Conservation (phyloP, 768 basidiomycete species). For the Tylopilus plumbeoviolaceoides region DNA sequence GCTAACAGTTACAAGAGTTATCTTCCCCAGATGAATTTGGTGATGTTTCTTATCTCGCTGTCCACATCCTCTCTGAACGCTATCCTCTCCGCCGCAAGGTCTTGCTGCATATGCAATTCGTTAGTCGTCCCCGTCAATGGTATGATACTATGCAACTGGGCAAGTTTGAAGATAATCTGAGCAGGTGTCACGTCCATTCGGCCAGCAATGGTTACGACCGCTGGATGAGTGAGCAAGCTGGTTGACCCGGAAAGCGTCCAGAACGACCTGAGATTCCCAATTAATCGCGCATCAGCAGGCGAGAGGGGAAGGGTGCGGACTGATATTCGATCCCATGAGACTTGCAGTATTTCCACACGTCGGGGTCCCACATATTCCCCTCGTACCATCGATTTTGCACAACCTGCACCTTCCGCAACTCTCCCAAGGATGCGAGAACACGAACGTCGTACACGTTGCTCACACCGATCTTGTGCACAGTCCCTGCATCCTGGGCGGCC, state of each 20-base stretch:
- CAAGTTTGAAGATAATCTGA: constrained; percentile 66
- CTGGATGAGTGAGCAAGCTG: constrained; percentile 47
- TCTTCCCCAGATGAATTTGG: constrained; percentile 30
- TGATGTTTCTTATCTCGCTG: constrained; percentile 21
- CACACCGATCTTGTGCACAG: constrained; percentile 62
- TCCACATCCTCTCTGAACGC: constrained; percentile 30
- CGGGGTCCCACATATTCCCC: constrained; percentile 70
- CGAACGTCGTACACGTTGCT: constrained; percentile 72
- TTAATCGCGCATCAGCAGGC: background rate
- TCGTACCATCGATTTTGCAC: constrained; percentile 88
- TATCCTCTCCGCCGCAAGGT: constrained; percentile 43
- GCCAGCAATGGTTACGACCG: constrained; percentile 41
- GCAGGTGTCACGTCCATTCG: constrained; percentile 52
- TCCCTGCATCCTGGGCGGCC: constrained; percentile 59
- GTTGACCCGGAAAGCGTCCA: constrained; percentile 87
- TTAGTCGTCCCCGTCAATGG: constrained; percentile 76
- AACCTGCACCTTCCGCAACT: constrained; percentile 57
- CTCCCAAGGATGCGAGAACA: constrained; percentile 49
- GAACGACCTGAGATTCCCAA: constrained; percentile 54
- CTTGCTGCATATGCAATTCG: constrained; percentile 64
- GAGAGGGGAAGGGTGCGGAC: constrained; percentile 33
- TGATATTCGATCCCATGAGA: constrained; percentile 67
- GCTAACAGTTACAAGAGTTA: background rate
- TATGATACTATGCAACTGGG: constrained; percentile 59
- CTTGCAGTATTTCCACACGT: constrained; percentile 61